These are phyloP conservation scores for Trichoderma cornu-damae DNA, from an alignment of 2,329 filamentous ascomycete species.

Conservation along the genomic window DNA sequence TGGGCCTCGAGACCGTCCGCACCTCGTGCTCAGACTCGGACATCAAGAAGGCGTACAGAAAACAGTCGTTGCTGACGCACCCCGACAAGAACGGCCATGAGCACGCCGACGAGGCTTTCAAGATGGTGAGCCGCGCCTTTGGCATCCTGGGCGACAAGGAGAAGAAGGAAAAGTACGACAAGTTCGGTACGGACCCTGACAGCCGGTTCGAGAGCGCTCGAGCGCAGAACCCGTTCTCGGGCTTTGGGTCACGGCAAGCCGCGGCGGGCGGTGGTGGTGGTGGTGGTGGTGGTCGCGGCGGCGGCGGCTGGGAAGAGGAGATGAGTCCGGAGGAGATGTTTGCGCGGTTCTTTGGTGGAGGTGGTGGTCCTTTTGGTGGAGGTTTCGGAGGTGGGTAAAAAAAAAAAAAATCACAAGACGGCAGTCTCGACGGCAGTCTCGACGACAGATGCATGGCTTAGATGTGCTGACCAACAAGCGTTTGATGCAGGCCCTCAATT, in stretches of 20 bases:
- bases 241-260: conserved; percentile 47
- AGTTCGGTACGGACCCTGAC: conserved; percentile 87
- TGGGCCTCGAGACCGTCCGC: conserved; percentile 63
- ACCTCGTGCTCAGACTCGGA: conserved; percentile 69
- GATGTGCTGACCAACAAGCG: conserved; percentile 35
- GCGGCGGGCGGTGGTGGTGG: conserved; percentile 41
- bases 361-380: conserved; percentile 59
- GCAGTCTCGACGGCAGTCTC: no score
- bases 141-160: conserved; percentile 89
- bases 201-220: conserved; percentile 68
- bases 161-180: conserved; percentile 77
- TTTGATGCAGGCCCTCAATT: conserved; percentile 82
- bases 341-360: conserved; percentile 89
- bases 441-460: no score
- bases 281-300: no score
- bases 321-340: conserved; percentile 97
- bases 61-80: conserved; percentile 88
- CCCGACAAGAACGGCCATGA: conserved; percentile 98
- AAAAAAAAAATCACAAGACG: no score
- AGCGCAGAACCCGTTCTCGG: conserved; percentile 58
- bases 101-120: conserved; percentile 95
- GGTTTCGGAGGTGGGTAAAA: conserved; percentile 39
- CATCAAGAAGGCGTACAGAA: conserved; percentile 97
- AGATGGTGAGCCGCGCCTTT: conserved; percentile 93
- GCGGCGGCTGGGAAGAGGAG: conserved; percentile 74